Conservation (phyloP, 495 filamentous ascomycete species). For the Sphaerosporella brunnea region DNA sequence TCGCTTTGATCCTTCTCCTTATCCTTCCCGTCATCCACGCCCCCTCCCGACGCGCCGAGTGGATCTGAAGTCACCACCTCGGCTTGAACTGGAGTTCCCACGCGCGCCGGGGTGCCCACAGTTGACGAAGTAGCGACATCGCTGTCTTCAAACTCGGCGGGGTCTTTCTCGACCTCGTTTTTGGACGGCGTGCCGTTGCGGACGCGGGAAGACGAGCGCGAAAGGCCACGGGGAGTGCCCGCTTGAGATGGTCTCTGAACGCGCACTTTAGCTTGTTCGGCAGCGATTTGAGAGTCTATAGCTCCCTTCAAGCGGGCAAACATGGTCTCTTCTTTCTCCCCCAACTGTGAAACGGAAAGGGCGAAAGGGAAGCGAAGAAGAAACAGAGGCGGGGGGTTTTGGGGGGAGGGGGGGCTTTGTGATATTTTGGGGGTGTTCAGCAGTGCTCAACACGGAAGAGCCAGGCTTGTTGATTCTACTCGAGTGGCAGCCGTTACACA, state of each 20-base stretch:
- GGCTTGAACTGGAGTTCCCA: constrained; percentile 13
- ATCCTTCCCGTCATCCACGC: not conserved
- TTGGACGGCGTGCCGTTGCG: constrained; percentile 1
- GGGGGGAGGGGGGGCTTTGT: no score
- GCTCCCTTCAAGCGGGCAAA: constrained; percentile 21
- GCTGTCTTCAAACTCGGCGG: constrained; percentile 23
- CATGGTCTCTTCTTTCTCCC: no score
- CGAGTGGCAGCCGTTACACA: no score
- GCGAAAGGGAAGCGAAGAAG: no score
- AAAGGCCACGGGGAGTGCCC: constrained; percentile 5
- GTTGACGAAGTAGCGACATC: constrained; percentile 9
- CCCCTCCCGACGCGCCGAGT: constrained; percentile 11
- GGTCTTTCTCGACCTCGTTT: constrained; percentile 13
- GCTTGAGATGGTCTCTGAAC: constrained; percentile 5
- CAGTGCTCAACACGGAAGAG: no score
- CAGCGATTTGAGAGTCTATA: constrained; percentile 21
- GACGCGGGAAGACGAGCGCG: constrained; percentile 5
- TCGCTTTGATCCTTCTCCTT: constrained; percentile 6
- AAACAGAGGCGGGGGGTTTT: no score
- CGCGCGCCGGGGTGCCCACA: constrained; percentile 14
- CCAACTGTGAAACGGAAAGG: not conserved
- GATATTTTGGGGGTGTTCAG: no score
- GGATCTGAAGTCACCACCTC: constrained; percentile 20
- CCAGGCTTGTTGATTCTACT: no score
- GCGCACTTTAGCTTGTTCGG: constrained; percentile 15